phyloP scores from a whole-genome alignment of 441 rosid genomes.

The Pelargonium citronellum region DNA sequence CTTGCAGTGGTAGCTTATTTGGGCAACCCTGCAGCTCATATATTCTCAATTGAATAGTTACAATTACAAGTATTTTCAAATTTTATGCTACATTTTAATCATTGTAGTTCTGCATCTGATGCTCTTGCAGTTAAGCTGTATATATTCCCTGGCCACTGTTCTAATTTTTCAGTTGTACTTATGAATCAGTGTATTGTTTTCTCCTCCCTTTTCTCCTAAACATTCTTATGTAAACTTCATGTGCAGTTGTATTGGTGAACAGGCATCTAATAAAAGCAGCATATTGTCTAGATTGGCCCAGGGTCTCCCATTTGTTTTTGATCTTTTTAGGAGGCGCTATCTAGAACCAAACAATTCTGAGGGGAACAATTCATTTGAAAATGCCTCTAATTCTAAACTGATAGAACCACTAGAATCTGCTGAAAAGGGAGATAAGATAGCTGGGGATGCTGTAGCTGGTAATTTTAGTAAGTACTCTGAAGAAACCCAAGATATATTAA shows the following conservation, averaged over 20 bases:
- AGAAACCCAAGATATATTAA: conserved; percentile 28
- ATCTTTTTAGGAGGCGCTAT: conserved; percentile 39
- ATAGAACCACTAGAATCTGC: conserved; percentile 23
- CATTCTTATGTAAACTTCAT: conserved; percentile 25
- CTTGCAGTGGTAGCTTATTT: background rate
- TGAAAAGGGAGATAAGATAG: conserved; percentile 20
- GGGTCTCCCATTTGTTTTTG: conserved; percentile 57
- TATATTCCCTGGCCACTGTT: background rate
- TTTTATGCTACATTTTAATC: background rate
- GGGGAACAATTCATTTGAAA: conserved; percentile 27
- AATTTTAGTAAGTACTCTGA: conserved; percentile 26
- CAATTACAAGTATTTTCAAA: conserved; percentile 3
- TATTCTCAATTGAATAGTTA: background rate
- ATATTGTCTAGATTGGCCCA: conserved; percentile 59
- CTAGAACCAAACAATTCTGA: conserved; percentile 29
- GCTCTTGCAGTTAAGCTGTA: background rate
- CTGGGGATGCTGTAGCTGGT: conserved; percentile 34
- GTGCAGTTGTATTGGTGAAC: conserved; percentile 38
- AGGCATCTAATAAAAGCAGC: conserved; percentile 36
- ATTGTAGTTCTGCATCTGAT: background rate
- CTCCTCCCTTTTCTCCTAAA: conserved; percentile 4
- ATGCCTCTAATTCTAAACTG: conserved; percentile 17
- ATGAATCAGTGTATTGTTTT: conserved; percentile 9
- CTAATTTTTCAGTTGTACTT: conserved; percentile 15
- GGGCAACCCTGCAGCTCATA: background rate